phyloP scores from a whole-genome alignment of 2,329 filamentous ascomycete genomes.

The Escovopsis sp. region DNA sequence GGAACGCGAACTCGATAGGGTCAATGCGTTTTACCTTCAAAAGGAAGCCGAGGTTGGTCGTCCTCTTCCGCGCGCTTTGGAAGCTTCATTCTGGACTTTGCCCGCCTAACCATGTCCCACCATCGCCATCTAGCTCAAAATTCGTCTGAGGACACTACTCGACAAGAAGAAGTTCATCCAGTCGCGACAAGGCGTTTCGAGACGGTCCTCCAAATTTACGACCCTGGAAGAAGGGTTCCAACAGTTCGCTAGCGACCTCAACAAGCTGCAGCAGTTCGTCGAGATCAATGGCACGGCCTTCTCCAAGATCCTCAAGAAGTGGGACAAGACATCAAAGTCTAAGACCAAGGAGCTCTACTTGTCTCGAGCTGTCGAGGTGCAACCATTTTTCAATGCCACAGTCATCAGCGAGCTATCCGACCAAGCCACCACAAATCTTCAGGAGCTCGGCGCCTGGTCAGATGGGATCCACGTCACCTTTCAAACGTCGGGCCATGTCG shows the following conservation, averaged over 20 bases:
- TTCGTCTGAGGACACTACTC: constrained; percentile 78
- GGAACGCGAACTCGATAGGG: constrained; percentile 96
- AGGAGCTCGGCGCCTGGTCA: constrained; percentile 92
- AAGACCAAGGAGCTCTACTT: constrained; percentile 97
- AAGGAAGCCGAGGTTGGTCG: constrained; percentile 83
- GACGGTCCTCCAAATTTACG: constrained; percentile 84
- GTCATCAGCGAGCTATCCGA: constrained; percentile 95
- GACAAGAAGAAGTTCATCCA: constrained; percentile 92
- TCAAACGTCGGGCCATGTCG: constrained; percentile 48
- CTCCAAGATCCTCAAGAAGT: constrained; percentile 98
- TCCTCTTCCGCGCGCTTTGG: background rate
- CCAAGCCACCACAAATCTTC: constrained; percentile 86
- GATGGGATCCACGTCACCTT: constrained; percentile 90
- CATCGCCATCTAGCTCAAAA: constrained; percentile 53
- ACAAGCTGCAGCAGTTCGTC: constrained; percentile 97
- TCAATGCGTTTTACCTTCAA: constrained; percentile 94
- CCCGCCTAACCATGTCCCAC: constrained; percentile 2
- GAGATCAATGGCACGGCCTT: constrained; percentile 97
- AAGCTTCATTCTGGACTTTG: background rate
- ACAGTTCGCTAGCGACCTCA: constrained; percentile 90
- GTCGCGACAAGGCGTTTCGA: constrained; percentile 64
- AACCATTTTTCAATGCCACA: constrained; percentile 94
- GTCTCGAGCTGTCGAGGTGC: constrained; percentile 88
- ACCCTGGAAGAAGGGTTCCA: constrained; percentile 94
- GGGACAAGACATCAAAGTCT: constrained; percentile 99